These are phyloP conservation scores for Peronospora farinosa DNA, from an alignment of 352 stramenopile genomes.

Conservation along the genomic window DNA sequence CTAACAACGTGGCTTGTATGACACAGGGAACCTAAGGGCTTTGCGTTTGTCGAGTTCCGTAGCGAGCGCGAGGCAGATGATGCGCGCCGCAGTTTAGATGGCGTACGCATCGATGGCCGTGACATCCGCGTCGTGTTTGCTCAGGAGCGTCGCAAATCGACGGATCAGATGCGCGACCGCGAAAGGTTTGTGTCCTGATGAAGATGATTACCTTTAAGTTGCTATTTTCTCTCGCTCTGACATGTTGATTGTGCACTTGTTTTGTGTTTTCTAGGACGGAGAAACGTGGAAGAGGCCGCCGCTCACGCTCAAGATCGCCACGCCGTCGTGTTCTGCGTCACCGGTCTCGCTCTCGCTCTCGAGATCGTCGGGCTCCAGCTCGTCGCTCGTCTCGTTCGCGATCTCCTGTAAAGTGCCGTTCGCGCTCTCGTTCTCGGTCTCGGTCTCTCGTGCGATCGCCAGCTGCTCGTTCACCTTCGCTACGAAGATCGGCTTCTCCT, in stretches of 20 bases:
- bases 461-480: conserved; percentile 19
- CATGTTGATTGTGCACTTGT: not conserved
- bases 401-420: conserved; percentile 44
- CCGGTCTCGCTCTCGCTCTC: conserved; percentile 52
- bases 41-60: conserved; percentile 94
- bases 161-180: conserved; percentile 91
- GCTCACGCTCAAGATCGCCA: conserved; percentile 34
- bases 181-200: conserved; percentile 37
- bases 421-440: conserved; percentile 34
- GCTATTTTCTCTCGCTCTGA: conserved; percentile 1
- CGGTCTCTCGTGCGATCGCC: conserved; percentile 40
- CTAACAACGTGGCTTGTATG: conserved; percentile 2
- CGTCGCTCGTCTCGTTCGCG: conserved; percentile 48
- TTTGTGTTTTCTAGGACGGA: conserved; percentile 25
- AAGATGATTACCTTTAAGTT: not conserved
- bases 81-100: conserved; percentile 88
- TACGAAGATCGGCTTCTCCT: conserved; percentile 24
- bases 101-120: conserved; percentile 86
- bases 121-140: conserved; percentile 94
- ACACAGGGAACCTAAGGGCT: conserved; percentile 87
- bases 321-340: conserved; percentile 24
- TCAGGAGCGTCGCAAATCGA: conserved; percentile 94
- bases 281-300: conserved; percentile 24
- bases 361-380: conserved; percentile 30
- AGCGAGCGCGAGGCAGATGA: conserved; percentile 88